These are phyloP conservation scores for Ajuga reptans DNA, from an alignment of 305 asterid species.

Conservation along the genomic window DNA sequence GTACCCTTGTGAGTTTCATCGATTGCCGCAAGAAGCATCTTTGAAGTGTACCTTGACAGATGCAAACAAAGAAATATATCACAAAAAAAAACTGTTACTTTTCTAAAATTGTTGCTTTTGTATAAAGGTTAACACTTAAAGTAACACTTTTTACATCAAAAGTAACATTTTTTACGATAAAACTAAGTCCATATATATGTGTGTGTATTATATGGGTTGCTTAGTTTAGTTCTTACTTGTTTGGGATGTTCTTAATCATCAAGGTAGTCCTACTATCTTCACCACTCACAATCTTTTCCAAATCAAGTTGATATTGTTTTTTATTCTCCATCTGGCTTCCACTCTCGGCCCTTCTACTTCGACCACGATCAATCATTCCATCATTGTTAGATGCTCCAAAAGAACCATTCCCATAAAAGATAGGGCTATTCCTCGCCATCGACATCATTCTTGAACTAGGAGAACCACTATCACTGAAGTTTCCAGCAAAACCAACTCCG, in stretches of 20 bases:
- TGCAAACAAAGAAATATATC: background rate
- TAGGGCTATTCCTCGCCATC: conserved; percentile 47
- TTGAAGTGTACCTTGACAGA: conserved; percentile 74
- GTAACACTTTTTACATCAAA: no score
- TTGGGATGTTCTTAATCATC: conserved; percentile 93
- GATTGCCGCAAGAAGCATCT: conserved; percentile 83
- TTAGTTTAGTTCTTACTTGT: conserved; percentile 55
- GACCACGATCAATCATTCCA: conserved; percentile 56
- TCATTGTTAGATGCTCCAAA: conserved; percentile 48
- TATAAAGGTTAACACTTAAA: no score
- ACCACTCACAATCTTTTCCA: conserved; percentile 64
- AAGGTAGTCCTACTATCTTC: conserved; percentile 85
- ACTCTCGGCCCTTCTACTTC: conserved; percentile 58
- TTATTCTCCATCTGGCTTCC: conserved; percentile 69
- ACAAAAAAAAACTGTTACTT: no score
- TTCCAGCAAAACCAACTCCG: conserved; percentile 55
- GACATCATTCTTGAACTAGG: conserved; percentile 65
- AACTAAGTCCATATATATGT: no score
- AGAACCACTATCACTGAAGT: conserved; percentile 54
- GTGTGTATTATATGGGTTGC: no score
- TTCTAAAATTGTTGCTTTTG: no score
- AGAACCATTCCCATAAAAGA: conserved; percentile 59
- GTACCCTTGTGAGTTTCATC: conserved; percentile 87
- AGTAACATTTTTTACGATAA: no score
- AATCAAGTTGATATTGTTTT: conserved; percentile 74